Evolutionary conservation across 345 rosid species (phyloP), one percentile per base, ranked within the genome.

Genomic region (Populus euphratica): DNA sequence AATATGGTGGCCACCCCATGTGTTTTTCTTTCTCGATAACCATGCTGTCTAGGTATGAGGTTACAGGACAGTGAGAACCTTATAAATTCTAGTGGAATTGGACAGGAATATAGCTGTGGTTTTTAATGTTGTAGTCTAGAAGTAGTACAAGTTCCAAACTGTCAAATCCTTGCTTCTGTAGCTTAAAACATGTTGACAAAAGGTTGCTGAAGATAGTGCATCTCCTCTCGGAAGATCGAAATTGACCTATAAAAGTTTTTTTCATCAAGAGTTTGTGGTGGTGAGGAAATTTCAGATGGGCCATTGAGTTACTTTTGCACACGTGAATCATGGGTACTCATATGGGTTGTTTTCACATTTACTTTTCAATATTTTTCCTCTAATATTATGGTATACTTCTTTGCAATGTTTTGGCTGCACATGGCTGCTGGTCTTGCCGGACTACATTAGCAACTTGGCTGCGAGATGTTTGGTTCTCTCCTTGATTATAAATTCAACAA

Each of bases 281-380:
- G 10, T 43, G 82, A 76, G 52, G 76, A 67, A 81, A 65, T 72
- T 81, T 47, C 16, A 59, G 47, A 79, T 69, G 77, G 79, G 83
- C 74, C 81, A 78, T 68, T 61, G n/a, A 75, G 70, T 76, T 74
- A 68, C 76, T 65, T 73, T 65, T 52, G 23, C 74, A 74, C 76
- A 47, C 49, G 76, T 75, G 86, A 73, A 81, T 83, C 80, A 83
- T 85, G 90, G 89, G 83, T 47, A 38, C 64, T 85, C 84, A 83
- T 83, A 77, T 81, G 88, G 84, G 76, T 69, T 87, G 88, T 81
- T 82, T 79, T 69, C 75, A 35, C 66, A 33, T 69, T 41, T 43
- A 33, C 18, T 21, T 49, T 41, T 18, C 29, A 77, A 31, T 39
- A 65, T 43, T 56, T 50, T 39, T 2, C n/a, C 27, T 36, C 52